Conservation (phyloP, 148 eudicot species). For the Cornus florida region DNA sequence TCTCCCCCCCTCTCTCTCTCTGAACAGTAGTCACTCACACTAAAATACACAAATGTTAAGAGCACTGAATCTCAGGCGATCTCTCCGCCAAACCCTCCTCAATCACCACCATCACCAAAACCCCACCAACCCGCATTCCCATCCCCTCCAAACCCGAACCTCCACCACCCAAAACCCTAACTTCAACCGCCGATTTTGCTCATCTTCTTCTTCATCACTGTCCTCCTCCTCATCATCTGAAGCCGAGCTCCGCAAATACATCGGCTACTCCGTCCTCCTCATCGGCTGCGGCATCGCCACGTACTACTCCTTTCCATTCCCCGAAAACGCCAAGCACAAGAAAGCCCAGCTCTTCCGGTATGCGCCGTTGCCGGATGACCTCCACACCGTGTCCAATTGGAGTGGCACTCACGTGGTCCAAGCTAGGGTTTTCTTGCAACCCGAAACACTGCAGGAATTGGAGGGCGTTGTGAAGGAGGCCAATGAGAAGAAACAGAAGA, state of each 20-base stretch:
- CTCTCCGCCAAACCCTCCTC: constrained; percentile 37
- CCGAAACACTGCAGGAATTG: constrained; percentile 53
- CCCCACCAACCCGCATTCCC: constrained; percentile 8
- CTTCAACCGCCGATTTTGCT: constrained; percentile 31
- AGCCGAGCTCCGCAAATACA: constrained; percentile 68
- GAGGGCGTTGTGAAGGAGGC: constrained; percentile 49
- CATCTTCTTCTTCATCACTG: constrained; percentile 30
- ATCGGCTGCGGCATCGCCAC: constrained; percentile 70
- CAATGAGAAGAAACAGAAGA: constrained; percentile 51
- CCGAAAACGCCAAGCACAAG: constrained; percentile 77
- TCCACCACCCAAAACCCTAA: constrained; percentile 19
- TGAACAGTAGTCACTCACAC: too few species aligned
- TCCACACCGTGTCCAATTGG: constrained; percentile 81
- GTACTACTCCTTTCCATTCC: constrained; percentile 92
- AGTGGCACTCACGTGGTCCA: constrained; percentile 90
- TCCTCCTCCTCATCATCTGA: constrained; percentile 42
- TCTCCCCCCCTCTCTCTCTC: too few species aligned
- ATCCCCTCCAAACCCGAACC: constrained; percentile 14
- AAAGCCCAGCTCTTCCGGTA: constrained; percentile 80
- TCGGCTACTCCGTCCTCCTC: constrained; percentile 73
- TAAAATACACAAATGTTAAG: constrained; percentile 41
- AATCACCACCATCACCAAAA: constrained; percentile 26
- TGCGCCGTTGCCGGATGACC: constrained; percentile 87
- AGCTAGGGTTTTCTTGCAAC: constrained; percentile 67
- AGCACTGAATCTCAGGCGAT: constrained; percentile 50